Evolutionary conservation across 805 yeast species (phyloP), one percentile per base, ranked within the genome.

Genomic region (Zygoascus flipseniorum): DNA sequence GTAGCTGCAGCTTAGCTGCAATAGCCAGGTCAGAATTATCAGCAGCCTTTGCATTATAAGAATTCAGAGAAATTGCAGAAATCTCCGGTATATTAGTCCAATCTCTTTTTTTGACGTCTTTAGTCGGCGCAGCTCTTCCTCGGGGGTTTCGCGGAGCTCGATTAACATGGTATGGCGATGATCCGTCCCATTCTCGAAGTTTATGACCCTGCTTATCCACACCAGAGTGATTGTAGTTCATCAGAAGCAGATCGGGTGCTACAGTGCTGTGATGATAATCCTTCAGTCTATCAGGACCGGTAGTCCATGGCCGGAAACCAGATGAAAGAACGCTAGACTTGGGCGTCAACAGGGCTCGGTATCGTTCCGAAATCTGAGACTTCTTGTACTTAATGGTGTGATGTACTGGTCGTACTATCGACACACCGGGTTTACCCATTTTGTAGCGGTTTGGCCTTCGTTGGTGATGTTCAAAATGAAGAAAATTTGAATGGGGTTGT

Each of bases 371-470:
- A 49, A 92, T 77, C 52, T 79, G 79, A 41, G 81, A 72, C 68
- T 93, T 93, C 62, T 80, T 77, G 64, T 88, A 81, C 59, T 80
- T 81, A 45, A 92, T 86, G 55, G 80, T 77, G 70, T 93, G 99
- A 69, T 93, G 99, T 14, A 92, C 95, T 1, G 99, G 98, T 50
- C 85, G 80, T 39, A 88, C 90, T 50, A 87, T 78, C 42, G 95
- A 85, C 67, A 78, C 80, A 31, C 81, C 85, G 49, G 77, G 61
- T 77, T 67, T 72, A 77, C 54, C 70, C 70, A 57, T 39, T 14
- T 31, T 41, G 39, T 5, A 4, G 26, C 26, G 6, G 45, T 3
- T 20, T 20, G 20, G 45, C 26, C 11, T 18, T n/a, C 5, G 20
- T 42, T 20, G 39, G 16, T 35, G 39, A 35, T 35, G 39, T 35